Evolutionary conservation across 768 basidiomycete species (phyloP), one percentile per base, ranked within the genome.

Genomic region (Gloeopeniophorella convolvens): DNA sequence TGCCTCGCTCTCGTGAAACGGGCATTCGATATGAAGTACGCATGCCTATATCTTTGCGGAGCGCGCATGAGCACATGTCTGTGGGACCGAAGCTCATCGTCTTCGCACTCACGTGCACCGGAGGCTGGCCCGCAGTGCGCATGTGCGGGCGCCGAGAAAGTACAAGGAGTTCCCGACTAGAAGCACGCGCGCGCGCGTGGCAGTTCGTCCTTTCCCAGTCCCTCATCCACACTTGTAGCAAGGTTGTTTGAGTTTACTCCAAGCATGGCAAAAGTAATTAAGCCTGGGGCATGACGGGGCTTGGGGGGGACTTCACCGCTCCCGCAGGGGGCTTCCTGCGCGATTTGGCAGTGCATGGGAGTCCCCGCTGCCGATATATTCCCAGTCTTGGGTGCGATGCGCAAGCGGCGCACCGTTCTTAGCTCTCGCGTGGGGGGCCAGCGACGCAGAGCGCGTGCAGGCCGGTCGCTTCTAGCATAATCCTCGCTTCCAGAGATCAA

Each of bases 91-190:
- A 33, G 31, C 36, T 10, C 34, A 9, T 9, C 3, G 13, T 32
- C 28, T 40, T 40, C 46, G 35, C 21, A 39, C 15, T 16, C 46
- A 47, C 21, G 46, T 39, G 46, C 37, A n/a, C 21, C 12, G 46
- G 28, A n/a, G n/a, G n/a, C n/a, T n/a, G n/a, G n/a, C n/a, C n/a
- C n/a, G n/a, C n/a, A n/a, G n/a, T n/a, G n/a, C n/a, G n/a, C n/a
- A n/a, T n/a, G n/a, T n/a, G n/a, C n/a, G n/a, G n/a, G n/a, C n/a
- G n/a, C n/a, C n/a, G n/a, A n/a, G 28, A 51, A 32, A 51, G 26
- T 23, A 51, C 50, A 51, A 51, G 39, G 37, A 23, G 31, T 41
- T 41, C 50, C 44, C 30, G 32, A 3, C 36, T 5, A 33, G 50
- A 45, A 43, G n/a, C n/a, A n/a, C n/a, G n/a, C n/a, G n/a, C n/a